Percentiles rank a stretch among this genome's conserved stretches.
Evolutionary conservation across 495 filamentous ascomycete species (phyloP).

Genomic region (Aspergillus sparsus): DNA sequence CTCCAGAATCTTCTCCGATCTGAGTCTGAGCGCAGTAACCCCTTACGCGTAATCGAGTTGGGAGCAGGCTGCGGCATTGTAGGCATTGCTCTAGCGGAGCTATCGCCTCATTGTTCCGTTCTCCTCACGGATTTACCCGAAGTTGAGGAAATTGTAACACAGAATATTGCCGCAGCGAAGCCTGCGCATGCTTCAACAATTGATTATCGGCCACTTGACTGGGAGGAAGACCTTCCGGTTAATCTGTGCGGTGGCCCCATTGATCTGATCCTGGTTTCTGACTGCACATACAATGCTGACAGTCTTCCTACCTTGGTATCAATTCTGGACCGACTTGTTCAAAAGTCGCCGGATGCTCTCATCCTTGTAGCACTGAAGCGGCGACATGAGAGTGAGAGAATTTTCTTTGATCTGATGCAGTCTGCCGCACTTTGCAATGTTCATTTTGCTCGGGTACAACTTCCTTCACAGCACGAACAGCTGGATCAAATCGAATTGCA

Average conservation of each 20-base stretch:
- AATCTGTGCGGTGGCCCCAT: constrained; percentile 43
- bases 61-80: constrained; percentile 85
- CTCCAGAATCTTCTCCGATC: constrained; percentile 33
- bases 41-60: constrained; percentile 68
- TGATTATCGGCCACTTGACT: constrained; percentile 70
- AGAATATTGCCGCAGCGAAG: constrained; percentile 54
- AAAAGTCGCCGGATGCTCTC: constrained; percentile 50
- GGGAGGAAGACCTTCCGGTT: constrained; percentile 58
- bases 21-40: constrained; percentile 21
- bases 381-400: constrained; percentile 77
- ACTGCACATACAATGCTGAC: constrained; percentile 95
- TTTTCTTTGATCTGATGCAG: constrained; percentile 77
- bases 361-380: constrained; percentile 80
- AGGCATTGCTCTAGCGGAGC: constrained; percentile 69
- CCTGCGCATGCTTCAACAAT: constrained; percentile 39
- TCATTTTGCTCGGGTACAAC: constrained; percentile 49
- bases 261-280: constrained; percentile 79
- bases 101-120: constrained; percentile 56
- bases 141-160: constrained; percentile 63
- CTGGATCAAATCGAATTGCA: constrained; percentile 63
- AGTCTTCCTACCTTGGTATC: constrained; percentile 73
- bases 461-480: constrained; percentile 61
- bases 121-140: constrained; percentile 82
- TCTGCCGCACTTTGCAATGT: constrained; percentile 53
- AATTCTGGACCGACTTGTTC: constrained; percentile 60